Evolutionary conservation across 352 stramenopile species (phyloP).

Genomic region (Globisporangium nunn): DNA sequence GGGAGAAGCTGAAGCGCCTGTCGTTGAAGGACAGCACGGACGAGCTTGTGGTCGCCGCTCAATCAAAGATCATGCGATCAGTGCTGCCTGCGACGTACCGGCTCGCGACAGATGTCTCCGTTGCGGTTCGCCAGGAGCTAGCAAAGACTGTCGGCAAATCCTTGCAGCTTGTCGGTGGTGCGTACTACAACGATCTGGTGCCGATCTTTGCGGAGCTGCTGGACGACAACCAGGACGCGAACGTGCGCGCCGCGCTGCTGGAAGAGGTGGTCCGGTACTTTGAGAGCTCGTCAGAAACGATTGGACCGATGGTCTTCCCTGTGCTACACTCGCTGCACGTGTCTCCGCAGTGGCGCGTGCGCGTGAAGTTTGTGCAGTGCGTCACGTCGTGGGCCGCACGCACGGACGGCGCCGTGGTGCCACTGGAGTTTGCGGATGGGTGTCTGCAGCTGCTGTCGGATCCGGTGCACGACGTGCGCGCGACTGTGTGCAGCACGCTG

Average conservation of each 20-base stretch:
- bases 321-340: conserved; percentile 56
- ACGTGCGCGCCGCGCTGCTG: conserved; percentile 67
- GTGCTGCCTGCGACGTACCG: conserved; percentile 74
- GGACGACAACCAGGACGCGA: conserved; percentile 74
- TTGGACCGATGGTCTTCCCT: conserved; percentile 64
- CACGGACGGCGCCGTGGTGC: conserved; percentile 43
- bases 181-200: conserved; percentile 76
- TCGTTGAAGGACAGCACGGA: conserved; percentile 14
- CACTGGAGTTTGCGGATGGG: conserved; percentile 61
- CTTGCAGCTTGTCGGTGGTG: conserved; percentile 53
- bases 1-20: conserved; percentile 17
- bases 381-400: conserved; percentile 75
- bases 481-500: conserved; percentile 55
- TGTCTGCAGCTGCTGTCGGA: conserved; percentile 66
- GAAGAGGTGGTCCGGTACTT: conserved; percentile 80
- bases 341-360: conserved; percentile 76
- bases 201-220: conserved; percentile 81
- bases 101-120: conserved; percentile 68
- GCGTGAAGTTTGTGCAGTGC: conserved; percentile 83
- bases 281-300: conserved; percentile 52
- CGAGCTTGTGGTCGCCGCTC: conserved; percentile 46
- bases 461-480: conserved; percentile 65
- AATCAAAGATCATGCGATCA: conserved; percentile 75
- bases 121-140: conserved; percentile 64
- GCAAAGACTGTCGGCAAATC: conserved; percentile 72